Evolutionary conservation across 108 stramenopile genomes (phyloP).

Genomic region (Poteriospumella lacustris): DNA sequence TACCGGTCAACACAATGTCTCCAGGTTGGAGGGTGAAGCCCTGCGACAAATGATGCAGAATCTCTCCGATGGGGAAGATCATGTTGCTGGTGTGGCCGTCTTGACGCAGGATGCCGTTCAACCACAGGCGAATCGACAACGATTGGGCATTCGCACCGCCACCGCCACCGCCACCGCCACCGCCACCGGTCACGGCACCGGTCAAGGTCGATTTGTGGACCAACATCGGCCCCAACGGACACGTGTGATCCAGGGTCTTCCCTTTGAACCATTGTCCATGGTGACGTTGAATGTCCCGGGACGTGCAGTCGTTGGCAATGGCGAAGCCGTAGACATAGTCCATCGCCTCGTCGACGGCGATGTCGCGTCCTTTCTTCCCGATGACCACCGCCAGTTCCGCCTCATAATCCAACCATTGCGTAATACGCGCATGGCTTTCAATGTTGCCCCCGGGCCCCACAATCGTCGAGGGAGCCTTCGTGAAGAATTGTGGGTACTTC

Average conservation of each 20-base stretch:
- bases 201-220: background rate
- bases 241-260: conserved; percentile 43
- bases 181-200: background rate
- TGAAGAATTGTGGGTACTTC: conserved; percentile 37
- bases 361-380: conserved; percentile 30
- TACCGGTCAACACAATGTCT: conserved; percentile 46
- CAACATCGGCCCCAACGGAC: conserved; percentile 47
- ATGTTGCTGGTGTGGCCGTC: conserved; percentile 33
- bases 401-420: conserved; percentile 42
- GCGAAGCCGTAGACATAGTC: conserved; percentile 43
- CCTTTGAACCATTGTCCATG: conserved; percentile 42
- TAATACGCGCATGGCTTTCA: conserved; percentile 14
- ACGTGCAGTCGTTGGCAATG: conserved; percentile 37
- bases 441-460: conserved; percentile 33
- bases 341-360: conserved; percentile 39
- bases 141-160: no score
- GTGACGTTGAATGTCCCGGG: conserved; percentile 39
- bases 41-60: conserved; percentile 40
- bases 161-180: no score
- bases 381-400: conserved; percentile 49
- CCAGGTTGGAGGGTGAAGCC: conserved; percentile 44
- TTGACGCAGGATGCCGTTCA: conserved; percentile 36
- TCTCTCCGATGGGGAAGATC: conserved; percentile 32
- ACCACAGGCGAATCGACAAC: conserved; percentile 26
- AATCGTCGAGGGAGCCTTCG: conserved; percentile 31